Conservation (phyloP, 2,329 filamentous ascomycete genomes). For the Fusarium armeniacum region DNA sequence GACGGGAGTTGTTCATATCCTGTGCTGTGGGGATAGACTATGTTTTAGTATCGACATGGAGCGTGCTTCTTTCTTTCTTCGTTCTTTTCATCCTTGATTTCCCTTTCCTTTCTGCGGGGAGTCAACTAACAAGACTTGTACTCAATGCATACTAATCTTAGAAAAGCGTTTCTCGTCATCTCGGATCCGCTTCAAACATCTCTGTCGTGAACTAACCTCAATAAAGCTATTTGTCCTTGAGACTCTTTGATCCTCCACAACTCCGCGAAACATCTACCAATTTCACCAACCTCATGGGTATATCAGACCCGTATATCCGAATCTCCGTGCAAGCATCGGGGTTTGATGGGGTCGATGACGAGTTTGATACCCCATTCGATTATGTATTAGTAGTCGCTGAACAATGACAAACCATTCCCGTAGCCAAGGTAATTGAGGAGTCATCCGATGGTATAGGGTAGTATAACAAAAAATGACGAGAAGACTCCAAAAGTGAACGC, state of each 20-base stretch:
- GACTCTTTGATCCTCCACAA: conserved; percentile 14
- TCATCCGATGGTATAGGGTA: conserved; percentile 24
- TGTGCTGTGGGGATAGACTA: conserved; percentile 11
- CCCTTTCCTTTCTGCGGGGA: background rate
- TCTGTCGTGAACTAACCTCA: conserved; percentile 1
- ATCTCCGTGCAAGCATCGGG: background rate
- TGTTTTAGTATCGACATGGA: conserved; percentile 28
- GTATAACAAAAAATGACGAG: conserved; percentile 11
- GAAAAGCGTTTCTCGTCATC: background rate
- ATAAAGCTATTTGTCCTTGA: conserved; percentile 7
- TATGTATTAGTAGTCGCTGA: conserved; percentile 4
- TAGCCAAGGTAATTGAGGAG: conserved; percentile 21
- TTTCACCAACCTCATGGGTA: conserved; percentile 47
- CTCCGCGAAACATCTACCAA: conserved; percentile 54
- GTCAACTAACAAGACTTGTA: background rate
- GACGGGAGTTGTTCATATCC: conserved; percentile 7
- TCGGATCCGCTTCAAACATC: background rate
- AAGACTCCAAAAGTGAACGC: conserved; percentile 27
- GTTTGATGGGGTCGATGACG: conserved; percentile 38
- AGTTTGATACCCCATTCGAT: conserved; percentile 30
- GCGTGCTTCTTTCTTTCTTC: conserved; percentile 13
- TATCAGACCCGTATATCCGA: background rate
- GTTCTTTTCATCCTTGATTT: background rate
- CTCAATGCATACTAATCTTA: conserved; percentile 13
- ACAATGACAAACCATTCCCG: conserved; percentile 18